Evolutionary conservation across 352 stramenopile genomes (phyloP).

Genomic region (Pythium aristosporum): DNA sequence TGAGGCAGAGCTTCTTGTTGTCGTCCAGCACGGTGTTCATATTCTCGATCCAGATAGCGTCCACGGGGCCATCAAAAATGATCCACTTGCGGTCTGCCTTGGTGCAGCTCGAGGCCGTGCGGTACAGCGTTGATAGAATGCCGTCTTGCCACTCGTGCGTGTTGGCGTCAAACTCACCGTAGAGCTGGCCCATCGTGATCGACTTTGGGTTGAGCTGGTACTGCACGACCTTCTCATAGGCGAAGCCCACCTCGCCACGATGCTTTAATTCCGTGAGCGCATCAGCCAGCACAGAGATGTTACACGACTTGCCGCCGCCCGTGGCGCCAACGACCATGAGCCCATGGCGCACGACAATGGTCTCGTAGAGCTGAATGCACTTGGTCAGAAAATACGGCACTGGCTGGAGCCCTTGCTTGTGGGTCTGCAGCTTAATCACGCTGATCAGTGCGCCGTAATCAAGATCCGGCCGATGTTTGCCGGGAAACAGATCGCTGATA

Average conservation of each 20-base stretch:
- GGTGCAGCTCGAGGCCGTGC: slow-evolving; percentile 81
- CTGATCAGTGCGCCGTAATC: slow-evolving; percentile 86
- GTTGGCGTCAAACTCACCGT: slow-evolving; percentile 93
- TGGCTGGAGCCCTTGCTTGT: slow-evolving; percentile 81
- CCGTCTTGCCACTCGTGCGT: slow-evolving; percentile 96
- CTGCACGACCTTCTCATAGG: slow-evolving; percentile 88
- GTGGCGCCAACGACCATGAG: slow-evolving; percentile 95
- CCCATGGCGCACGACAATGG: slow-evolving; percentile 92
- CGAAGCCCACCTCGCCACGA: slow-evolving; percentile 74
- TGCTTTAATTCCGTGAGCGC: slow-evolving; percentile 87
- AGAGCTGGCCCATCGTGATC: slow-evolving; percentile 94
- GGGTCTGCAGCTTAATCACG: slow-evolving; percentile 89
- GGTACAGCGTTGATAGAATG: slow-evolving; percentile 94
- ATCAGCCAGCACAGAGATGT: slow-evolving; percentile 90
- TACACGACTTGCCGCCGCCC: slow-evolving; percentile 88
- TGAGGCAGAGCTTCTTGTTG: slow-evolving; percentile 95
- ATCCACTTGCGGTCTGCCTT: slow-evolving; percentile 94
- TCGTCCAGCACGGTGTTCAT: slow-evolving; percentile 97
- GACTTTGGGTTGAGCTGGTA: slow-evolving; percentile 95
- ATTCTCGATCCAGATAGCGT: slow-evolving; percentile 96
- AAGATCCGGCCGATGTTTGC: slow-evolving; percentile 83
- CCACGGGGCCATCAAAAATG: slow-evolving; percentile 93
- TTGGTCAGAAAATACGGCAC: slow-evolving; percentile 93
- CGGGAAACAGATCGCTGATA: slow-evolving; percentile 94
- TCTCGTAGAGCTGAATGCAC: slow-evolving; percentile 95